Conservation (phyloP, 306 rosid genomes). For the Cyclanthera cordifolia region DNA sequence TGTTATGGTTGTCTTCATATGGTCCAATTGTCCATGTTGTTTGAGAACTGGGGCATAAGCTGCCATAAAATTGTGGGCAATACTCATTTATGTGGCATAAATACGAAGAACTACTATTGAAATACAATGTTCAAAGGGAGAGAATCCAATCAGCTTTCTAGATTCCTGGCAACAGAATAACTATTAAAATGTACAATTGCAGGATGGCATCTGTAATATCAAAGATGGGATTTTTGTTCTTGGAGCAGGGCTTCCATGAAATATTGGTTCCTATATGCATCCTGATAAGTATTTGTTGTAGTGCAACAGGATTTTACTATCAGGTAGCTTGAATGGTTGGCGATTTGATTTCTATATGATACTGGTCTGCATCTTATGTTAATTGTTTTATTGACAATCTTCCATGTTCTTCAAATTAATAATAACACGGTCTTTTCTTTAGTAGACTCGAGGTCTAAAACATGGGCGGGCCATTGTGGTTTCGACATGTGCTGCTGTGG, state of each 20-base stretch:
- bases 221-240: constrained; percentile 84
- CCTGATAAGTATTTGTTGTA: constrained; percentile 51
- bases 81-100: not conserved
- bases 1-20: no score
- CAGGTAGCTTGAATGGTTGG: constrained; percentile 41
- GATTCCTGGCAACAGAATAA: not conserved
- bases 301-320: constrained; percentile 80
- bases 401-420: not conserved
- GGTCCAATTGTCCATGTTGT: no score
- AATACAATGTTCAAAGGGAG: not conserved
- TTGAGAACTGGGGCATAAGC: not conserved
- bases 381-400: not conserved
- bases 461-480: constrained; percentile 90
- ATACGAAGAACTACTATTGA: not conserved
- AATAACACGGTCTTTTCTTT: not conserved
- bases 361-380: not conserved
- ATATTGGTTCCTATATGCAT: constrained; percentile 74
- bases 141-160: not conserved
- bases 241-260: constrained; percentile 81
- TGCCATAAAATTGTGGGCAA: no score
- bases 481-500: constrained; percentile 94
- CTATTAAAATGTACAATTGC: constrained; percentile 20
- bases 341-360: constrained; percentile 6
- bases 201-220: constrained; percentile 97
- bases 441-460: constrained; percentile 85